phyloP scores from a whole-genome alignment of 805 yeast genomes.

The Candida taoyuanica region DNA sequence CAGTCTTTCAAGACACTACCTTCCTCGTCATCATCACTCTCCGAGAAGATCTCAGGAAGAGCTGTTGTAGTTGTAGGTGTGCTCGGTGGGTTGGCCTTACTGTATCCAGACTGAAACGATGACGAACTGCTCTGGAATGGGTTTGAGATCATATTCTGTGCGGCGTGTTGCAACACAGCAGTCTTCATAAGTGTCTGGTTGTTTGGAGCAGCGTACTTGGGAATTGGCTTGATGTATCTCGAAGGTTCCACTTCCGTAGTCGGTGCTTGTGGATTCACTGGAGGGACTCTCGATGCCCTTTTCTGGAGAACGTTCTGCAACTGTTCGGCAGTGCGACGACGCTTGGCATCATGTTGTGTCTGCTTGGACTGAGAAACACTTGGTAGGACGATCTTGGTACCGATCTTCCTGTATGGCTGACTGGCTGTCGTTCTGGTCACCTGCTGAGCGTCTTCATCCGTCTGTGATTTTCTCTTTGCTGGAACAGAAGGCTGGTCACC shows the following conservation, averaged over 20 bases:
- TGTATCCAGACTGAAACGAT: conserved; percentile 4
- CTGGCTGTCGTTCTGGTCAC: neutral
- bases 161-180: conserved; percentile 31
- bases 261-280: conserved; percentile 1
- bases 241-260: conserved; percentile 5
- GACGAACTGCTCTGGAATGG: conserved; percentile 12
- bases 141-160: conserved; percentile 16
- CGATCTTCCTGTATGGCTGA: conserved; percentile 24
- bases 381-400: conserved; percentile 23
- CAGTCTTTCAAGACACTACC: conserved; percentile 48
- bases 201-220: conserved; percentile 14
- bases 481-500: conserved; percentile 12
- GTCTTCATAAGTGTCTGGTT: conserved; percentile 30
- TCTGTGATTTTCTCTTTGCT: conserved; percentile 18
- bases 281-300: conserved; percentile 26
- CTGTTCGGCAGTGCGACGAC: conserved; percentile 26
- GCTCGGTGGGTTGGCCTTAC: conserved; percentile 11
- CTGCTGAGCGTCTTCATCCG: conserved; percentile 17
- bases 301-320: conserved; percentile 19
- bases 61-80: conserved; percentile 23
- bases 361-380: conserved; percentile 13
- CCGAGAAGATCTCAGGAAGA: conserved; percentile 45
- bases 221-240: conserved; percentile 10
- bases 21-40: conserved; percentile 51
- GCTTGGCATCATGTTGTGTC: conserved; percentile 19